These are phyloP conservation scores for Saccharomycopsis phalli DNA, from an alignment of 1,139 yeast species.

Conservation along the genomic window DNA sequence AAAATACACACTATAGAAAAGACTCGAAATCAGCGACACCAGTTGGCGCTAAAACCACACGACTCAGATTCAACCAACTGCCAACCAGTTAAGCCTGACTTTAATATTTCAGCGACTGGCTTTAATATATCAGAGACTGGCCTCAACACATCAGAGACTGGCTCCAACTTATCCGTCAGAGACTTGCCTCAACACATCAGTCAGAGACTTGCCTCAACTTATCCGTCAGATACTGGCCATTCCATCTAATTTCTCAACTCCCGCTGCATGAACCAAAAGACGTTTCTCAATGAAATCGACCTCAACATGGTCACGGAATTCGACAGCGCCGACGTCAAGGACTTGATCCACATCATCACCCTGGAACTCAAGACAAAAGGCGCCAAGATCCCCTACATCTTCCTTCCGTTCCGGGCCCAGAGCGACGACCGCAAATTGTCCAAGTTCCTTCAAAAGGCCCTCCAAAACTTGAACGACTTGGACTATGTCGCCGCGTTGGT, in stretches of 20 bases:
- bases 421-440: constrained; percentile 45
- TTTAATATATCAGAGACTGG: too few species aligned
- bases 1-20: too few species aligned
- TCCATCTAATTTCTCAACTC: too few species aligned
- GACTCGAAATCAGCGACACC: too few species aligned
- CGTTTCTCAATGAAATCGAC: constrained; percentile 19
- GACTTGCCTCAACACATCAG: not conserved
- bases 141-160: too few species aligned
- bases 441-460: constrained; percentile 41
- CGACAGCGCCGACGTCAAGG: constrained; percentile 54
- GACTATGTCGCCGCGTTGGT: constrained; percentile 33
- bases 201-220: not conserved
- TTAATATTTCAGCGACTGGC: too few species aligned
- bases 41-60: too few species aligned
- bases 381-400: constrained; percentile 51
- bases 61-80: too few species aligned
- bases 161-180: not conserved
- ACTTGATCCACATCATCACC: constrained; percentile 57
- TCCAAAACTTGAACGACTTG: constrained; percentile 31
- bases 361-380: constrained; percentile 47
- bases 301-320: constrained; percentile 33
- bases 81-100: too few species aligned
- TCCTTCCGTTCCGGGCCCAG: constrained; percentile 63
- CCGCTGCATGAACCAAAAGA: constrained; percentile 18
- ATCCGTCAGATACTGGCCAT: not conserved